Percentiles rank a stretch among this genome's conserved stretches.
Evolutionary conservation across 1,139 yeast genomes (phyloP).

Genomic region (Citeromyces siamensis): DNA sequence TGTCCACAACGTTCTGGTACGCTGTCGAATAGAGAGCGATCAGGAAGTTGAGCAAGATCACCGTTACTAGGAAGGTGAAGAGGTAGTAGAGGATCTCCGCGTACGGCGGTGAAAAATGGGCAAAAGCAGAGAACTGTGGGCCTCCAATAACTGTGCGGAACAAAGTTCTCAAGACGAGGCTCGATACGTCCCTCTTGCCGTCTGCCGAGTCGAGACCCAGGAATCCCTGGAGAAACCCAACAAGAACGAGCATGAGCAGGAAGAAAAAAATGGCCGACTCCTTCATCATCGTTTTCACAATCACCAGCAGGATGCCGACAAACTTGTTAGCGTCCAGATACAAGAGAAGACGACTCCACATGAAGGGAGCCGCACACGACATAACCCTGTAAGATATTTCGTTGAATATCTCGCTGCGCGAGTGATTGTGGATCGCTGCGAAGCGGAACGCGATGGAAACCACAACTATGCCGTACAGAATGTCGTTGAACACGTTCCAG

Average conservation of each 20-base stretch:
- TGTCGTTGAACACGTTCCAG: constrained; percentile 71
- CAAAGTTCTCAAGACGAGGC: constrained; percentile 49
- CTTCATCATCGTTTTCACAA: constrained; percentile 74
- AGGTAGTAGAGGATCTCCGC: constrained; percentile 67
- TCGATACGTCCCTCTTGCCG: constrained; percentile 68
- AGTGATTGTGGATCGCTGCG: constrained; percentile 29
- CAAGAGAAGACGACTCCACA: constrained; percentile 72
- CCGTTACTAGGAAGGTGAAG: constrained; percentile 64
- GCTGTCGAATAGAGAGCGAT: constrained; percentile 82
- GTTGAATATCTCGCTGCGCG: constrained; percentile 30
- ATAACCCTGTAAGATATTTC: constrained; percentile 58
- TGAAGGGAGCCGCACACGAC: constrained; percentile 76
- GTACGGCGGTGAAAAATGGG: constrained; percentile 71
- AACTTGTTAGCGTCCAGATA: constrained; percentile 72
- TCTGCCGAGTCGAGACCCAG: constrained; percentile 82
- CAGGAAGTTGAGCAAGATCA: constrained; percentile 66
- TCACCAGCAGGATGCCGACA: constrained; percentile 85
- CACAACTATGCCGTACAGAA: constrained; percentile 43
- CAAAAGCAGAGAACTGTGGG: constrained; percentile 61
- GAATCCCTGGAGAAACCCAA: constrained; percentile 82
- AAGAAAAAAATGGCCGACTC: constrained; percentile 77
- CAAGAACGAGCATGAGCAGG: constrained; percentile 51
- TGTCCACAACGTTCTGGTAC: constrained; percentile 67
- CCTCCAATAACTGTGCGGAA: constrained; percentile 62
- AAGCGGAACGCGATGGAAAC: constrained; percentile 46